Evolutionary conservation across 1,284 basidiomycete species (phyloP).

Genomic region (Tremellales sp.): DNA sequence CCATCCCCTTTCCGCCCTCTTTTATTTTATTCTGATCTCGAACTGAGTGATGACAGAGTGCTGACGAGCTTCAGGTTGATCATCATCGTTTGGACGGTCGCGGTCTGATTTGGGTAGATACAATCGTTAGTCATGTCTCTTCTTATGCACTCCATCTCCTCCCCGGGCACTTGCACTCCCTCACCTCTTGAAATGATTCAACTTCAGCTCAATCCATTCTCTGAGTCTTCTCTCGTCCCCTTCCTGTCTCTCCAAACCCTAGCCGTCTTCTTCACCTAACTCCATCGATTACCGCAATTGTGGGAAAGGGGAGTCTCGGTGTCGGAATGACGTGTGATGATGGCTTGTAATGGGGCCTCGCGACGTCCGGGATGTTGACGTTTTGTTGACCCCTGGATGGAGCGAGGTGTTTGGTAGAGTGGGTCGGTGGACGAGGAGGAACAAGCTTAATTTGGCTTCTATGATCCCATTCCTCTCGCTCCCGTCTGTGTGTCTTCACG

Average conservation of each 20-base stretch:
- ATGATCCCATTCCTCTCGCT: conserved; percentile 30
- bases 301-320: conserved; percentile 16
- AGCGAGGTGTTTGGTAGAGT: conserved; percentile 23
- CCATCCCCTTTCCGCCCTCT: conserved; percentile 4
- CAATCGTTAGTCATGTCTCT: background rate
- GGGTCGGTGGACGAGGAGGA: conserved; percentile 18
- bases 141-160: background rate
- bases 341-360: conserved; percentile 23
- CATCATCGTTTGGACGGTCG: background rate
- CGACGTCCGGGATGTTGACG: conserved; percentile 15
- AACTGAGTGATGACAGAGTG: background rate
- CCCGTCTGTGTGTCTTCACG: background rate
- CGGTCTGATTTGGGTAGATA: background rate
- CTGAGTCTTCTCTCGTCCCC: conserved; percentile 31
- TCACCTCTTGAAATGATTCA: conserved; percentile 39
- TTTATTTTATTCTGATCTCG: background rate
- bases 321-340: too few relatives aligned
- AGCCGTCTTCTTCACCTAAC: conserved; percentile 10
- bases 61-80: conserved; percentile 8
- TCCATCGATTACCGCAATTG: conserved; percentile 6
- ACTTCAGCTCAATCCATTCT: conserved; percentile 51
- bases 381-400: conserved; percentile 23
- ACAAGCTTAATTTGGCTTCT: conserved; percentile 46
- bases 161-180: background rate
- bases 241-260: conserved; percentile 17